Conservation (phyloP, 345 rosid species). For the Eucalyptus tenuipes region DNA sequence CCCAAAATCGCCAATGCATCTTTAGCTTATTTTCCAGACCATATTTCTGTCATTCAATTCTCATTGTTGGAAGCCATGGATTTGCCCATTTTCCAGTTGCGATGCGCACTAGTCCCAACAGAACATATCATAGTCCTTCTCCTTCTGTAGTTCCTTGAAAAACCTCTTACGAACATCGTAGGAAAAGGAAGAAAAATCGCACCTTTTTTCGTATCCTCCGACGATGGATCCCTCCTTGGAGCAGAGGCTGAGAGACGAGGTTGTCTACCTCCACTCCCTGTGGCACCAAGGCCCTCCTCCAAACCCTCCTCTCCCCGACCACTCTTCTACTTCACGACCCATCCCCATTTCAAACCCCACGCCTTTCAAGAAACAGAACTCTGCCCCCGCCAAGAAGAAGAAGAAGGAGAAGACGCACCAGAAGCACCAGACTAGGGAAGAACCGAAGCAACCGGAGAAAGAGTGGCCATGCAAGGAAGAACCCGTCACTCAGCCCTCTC, state of each 20-base stretch:
- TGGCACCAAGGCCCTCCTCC: slow-evolving; percentile 76
- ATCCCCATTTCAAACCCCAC: slow-evolving; percentile 10
- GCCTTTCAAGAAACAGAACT: slow-evolving; percentile 3
- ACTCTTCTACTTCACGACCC: background rate
- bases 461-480: background rate
- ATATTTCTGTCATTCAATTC: background rate
- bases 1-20: background rate
- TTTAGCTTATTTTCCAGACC: background rate
- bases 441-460: background rate
- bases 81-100: background rate
- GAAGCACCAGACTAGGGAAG: background rate
- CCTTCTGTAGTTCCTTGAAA: background rate
- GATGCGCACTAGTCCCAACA: background rate
- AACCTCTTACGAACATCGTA: background rate
- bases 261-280: slow-evolving; percentile 60
- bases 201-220: background rate
- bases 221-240: slow-evolving; percentile 33
- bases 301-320: background rate
- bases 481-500: background rate
- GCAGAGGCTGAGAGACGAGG: slow-evolving; percentile 42
- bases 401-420: background rate
- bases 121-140: background rate
- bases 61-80: background rate
- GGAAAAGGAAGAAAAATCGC: background rate
- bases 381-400: background rate